phyloP scores from a whole-genome alignment of 2,329 filamentous ascomycete genomes.

The Pseudogymnoascus sp. region DNA sequence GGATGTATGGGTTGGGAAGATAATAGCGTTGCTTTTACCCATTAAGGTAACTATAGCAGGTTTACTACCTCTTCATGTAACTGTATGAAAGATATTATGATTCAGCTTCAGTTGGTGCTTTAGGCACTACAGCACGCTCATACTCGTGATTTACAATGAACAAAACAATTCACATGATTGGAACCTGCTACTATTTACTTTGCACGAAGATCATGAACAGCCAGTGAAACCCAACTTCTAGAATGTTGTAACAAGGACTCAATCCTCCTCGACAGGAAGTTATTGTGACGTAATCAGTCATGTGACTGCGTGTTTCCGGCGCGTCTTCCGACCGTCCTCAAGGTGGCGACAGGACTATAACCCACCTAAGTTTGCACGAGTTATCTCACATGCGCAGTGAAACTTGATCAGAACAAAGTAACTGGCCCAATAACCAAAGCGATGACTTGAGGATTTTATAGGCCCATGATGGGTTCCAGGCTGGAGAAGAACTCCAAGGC shows the following conservation, averaged over 20 bases:
- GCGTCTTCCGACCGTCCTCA: background rate
- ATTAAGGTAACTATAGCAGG: background rate
- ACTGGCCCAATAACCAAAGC: background rate
- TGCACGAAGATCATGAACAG: background rate
- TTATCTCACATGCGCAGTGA: background rate
- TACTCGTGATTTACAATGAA: background rate
- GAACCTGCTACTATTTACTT: background rate
- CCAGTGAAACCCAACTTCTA: background rate
- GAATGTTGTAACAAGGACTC: background rate
- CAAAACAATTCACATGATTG: background rate
- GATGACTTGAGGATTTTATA: background rate
- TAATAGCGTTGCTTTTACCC: background rate
- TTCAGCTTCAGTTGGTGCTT: background rate
- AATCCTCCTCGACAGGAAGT: background rate
- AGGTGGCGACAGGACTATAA: background rate
- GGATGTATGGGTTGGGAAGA: background rate
- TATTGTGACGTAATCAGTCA: background rate
- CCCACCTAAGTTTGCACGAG: background rate
- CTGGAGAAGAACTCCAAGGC: constrained; percentile 56
- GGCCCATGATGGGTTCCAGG: constrained; percentile 45
- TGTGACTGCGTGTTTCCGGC: constrained; percentile 4
- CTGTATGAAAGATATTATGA: background rate
- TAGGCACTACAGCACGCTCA: background rate
- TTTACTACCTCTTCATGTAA: background rate
- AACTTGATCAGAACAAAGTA: background rate